A percentile compares a stretch with the other conserved stretches of the same genome.
Conservation (phyloP, 169 alveolate genomes). For the Plasmodium chabaudi region DNA sequence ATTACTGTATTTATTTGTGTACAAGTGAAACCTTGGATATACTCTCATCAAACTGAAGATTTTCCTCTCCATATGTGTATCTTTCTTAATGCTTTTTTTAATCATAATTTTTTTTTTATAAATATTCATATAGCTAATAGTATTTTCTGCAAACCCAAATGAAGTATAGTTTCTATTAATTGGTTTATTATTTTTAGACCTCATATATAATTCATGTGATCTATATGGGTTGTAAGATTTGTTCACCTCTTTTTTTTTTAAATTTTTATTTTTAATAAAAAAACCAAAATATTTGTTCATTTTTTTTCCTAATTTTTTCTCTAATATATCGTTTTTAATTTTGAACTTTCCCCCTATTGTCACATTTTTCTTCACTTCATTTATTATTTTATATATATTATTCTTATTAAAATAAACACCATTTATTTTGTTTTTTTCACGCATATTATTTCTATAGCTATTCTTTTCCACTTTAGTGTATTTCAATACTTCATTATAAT, state of each 20-base stretch:
- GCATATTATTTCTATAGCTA: background rate
- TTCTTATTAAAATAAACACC: slow-evolving; percentile 15
- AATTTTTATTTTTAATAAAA: background rate
- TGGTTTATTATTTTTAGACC: background rate
- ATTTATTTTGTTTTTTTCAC: background rate
- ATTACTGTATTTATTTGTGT: background rate
- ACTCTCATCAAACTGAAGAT: no score
- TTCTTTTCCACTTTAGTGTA: background rate
- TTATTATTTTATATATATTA: slow-evolving; percentile 49
- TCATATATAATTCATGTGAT: background rate
- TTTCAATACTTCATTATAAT: slow-evolving; percentile 8
- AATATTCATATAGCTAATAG: background rate
- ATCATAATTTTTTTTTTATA: background rate
- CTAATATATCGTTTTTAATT: slow-evolving; percentile 26
- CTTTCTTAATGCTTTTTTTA: background rate
- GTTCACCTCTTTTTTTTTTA: background rate
- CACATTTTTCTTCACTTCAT: slow-evolving; percentile 44
- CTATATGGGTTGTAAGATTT: background rate
- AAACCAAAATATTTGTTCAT: slow-evolving; percentile 26
- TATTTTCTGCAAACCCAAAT: background rate
- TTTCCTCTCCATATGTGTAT: background rate
- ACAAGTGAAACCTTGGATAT: no score
- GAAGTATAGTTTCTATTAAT: background rate
- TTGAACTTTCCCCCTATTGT: slow-evolving; percentile 25
- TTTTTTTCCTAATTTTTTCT: slow-evolving; percentile 16